Base-by-base conservation (phyloP, 371 early-diverging fungal species). In the Haplosporangium sp. region DNA sequence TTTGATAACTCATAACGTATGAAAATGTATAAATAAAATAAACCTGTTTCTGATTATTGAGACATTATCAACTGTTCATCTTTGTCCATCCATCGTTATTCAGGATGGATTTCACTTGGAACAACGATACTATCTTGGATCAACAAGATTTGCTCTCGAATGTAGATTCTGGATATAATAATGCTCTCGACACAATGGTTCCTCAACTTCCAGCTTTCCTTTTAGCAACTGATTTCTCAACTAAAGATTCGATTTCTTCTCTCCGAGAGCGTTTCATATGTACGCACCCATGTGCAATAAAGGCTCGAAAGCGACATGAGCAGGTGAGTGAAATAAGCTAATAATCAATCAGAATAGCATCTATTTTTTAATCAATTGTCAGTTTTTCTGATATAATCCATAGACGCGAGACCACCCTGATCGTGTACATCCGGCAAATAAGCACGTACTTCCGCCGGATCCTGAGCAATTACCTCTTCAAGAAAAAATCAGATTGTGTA, bases 391-490 rank as follows among this genome's bases (percentile, higher is more conserved):
- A 6, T n/a, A 11, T 20, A 52, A 1, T 1, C 4, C 3, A 1
- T 56, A 75, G 76, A 55, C 57, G 38, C 65, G 76, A 37, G 45
- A 75, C 7, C 71, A 75, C 45, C 82, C 82, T 13, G 63, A 65
- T 7, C 50, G 82, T 8, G 38, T 81, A 15, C 82, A 81, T 40
- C 82, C 82, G 4, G 66, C 38, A 10, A 72, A 81, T 27, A 39
- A 40, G n/a, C 72, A 81, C 56, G 56, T 68, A 19, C 75, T 81
- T 6, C 82, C 75, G 0, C 75, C 63, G 3, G 60, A 74, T 47
- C 82, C 75, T 15, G 69, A 75, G 34, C 45, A 57, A 13, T 50
- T 81, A n/a, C 75, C 75, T 34, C 44, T 71, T 2, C 72, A 69
- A n/a, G 66, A 74, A 20, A 60, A 62, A 52, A 48, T 75, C 45